Evolutionary conservation across 352 stramenopile species (phyloP).

Genomic region (Phytopythium chamaehyphon): DNA sequence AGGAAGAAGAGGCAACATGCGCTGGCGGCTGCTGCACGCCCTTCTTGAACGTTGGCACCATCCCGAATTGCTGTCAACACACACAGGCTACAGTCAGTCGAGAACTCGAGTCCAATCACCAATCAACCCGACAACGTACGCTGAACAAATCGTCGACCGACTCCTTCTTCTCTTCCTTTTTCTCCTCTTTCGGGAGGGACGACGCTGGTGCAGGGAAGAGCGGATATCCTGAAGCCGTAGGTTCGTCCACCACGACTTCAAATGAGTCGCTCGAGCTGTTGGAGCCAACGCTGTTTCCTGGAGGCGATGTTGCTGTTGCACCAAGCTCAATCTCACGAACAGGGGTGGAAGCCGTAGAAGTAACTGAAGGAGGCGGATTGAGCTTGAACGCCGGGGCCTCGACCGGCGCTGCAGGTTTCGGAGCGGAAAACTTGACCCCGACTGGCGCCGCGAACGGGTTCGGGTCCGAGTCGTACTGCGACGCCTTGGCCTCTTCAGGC

Average conservation of each 20-base stretch:
- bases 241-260: constrained; percentile 46
- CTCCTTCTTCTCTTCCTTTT: constrained; percentile 31
- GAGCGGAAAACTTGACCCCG: constrained; percentile 3
- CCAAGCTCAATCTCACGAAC: constrained; percentile 26
- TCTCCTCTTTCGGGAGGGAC: constrained; percentile 4
- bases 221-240: constrained; percentile 12
- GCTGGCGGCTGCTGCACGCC: constrained; percentile 31
- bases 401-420: constrained; percentile 11
- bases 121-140: constrained; percentile 39
- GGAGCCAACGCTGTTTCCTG: constrained; percentile 36
- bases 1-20: constrained; percentile 11
- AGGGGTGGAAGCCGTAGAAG: constrained; percentile 7
- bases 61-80: constrained; percentile 70
- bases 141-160: constrained; percentile 72
- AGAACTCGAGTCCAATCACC: background rate
- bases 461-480: constrained; percentile 26
- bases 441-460: constrained; percentile 36
- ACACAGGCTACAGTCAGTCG: constrained; percentile 7
- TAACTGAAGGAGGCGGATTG: constrained; percentile 15
- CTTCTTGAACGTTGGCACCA: constrained; percentile 78
- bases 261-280: constrained; percentile 75
- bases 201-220: constrained; percentile 18
- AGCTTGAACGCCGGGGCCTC: constrained; percentile 19
- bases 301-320: constrained; percentile 3
- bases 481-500: constrained; percentile 20